These are phyloP conservation scores for Aurinia saxatilis DNA, from an alignment of 345 rosid species.

Conservation along the genomic window DNA sequence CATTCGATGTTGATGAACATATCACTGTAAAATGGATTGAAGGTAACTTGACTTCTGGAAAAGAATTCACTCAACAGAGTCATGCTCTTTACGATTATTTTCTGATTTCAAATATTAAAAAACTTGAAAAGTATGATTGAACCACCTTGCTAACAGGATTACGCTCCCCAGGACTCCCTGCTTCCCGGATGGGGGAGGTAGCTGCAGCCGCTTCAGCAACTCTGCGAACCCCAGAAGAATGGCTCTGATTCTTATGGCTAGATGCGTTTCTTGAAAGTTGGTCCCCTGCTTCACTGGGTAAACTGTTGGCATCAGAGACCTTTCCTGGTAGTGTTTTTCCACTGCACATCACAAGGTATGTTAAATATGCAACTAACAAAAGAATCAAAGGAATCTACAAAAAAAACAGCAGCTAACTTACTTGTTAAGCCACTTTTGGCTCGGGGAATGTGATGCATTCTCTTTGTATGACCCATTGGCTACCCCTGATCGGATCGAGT, in stretches of 20 bases:
- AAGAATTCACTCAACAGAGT: not conserved
- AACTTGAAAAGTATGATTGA: conserved; percentile 15
- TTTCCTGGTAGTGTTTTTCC: conserved; percentile 47
- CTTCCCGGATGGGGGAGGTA: conserved; percentile 32
- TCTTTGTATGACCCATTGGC: conserved; percentile 54
- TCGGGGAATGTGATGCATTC: conserved; percentile 37
- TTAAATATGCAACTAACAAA: not conserved
- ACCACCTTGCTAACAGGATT: conserved; percentile 40
- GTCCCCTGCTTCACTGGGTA: conserved; percentile 40
- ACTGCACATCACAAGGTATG: conserved; percentile 29
- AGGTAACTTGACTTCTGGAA: not conserved
- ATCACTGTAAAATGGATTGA: not conserved
- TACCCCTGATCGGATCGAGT: conserved; percentile 60
- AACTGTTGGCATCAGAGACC: conserved; percentile 33
- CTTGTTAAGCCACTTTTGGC: conserved; percentile 44
- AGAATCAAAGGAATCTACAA: not conserved
- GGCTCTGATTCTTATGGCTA: conserved; percentile 34
- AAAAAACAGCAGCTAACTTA: not conserved
- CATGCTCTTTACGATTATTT: not conserved
- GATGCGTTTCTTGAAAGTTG: conserved; percentile 37
- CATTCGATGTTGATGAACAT: not conserved
- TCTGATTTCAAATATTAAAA: conserved; percentile 28
- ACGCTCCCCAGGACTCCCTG: conserved; percentile 34
- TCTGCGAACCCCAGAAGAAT: conserved; percentile 38
- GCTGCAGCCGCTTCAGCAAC: conserved; percentile 39